Evolutionary conservation across 345 rosid species (phyloP).

Genomic region (Crucihimalaya himalaica): DNA sequence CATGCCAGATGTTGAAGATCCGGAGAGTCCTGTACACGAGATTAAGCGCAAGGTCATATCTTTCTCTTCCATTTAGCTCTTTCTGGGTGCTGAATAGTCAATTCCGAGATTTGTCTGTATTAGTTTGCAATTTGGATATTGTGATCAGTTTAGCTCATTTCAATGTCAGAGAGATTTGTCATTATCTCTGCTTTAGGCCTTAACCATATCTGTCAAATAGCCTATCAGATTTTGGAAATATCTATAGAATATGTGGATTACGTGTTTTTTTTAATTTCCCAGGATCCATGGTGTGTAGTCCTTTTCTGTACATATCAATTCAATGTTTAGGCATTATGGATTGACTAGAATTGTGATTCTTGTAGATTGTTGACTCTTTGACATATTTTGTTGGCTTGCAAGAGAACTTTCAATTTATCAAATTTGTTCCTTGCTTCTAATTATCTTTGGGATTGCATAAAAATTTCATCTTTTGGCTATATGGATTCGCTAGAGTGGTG

Average conservation of each 20-base stretch:
- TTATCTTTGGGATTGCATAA: not conserved
- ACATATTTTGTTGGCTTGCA: constrained; percentile 9
- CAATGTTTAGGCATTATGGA: not conserved
- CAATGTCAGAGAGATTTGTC: constrained; percentile 8
- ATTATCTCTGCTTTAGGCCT: not conserved
- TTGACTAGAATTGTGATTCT: constrained; percentile 1
- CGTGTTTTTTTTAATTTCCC: not conserved
- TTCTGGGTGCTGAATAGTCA: not conserved
- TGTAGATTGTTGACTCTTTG: constrained; percentile 18
- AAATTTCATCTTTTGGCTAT: not conserved
- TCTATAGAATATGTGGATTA: not conserved
- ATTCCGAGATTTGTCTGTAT: not conserved
- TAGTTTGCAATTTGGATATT: not conserved
- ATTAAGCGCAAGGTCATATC: constrained; percentile 83
- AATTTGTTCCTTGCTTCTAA: not conserved
- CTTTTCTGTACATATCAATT: constrained; percentile 15
- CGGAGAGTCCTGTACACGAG: constrained; percentile 67
- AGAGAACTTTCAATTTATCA: not conserved
- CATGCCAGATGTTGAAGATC: constrained; percentile 80
- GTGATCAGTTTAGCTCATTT: not conserved
- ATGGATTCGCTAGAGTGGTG: not conserved
- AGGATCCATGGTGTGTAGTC: constrained; percentile 3
- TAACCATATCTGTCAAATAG: constrained; percentile 2
- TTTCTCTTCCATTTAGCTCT: not conserved
- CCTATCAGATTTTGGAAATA: not conserved